Conservation (phyloP, 2,329 filamentous ascomycete species). For the Bimuria novae-zelandiae region DNA sequence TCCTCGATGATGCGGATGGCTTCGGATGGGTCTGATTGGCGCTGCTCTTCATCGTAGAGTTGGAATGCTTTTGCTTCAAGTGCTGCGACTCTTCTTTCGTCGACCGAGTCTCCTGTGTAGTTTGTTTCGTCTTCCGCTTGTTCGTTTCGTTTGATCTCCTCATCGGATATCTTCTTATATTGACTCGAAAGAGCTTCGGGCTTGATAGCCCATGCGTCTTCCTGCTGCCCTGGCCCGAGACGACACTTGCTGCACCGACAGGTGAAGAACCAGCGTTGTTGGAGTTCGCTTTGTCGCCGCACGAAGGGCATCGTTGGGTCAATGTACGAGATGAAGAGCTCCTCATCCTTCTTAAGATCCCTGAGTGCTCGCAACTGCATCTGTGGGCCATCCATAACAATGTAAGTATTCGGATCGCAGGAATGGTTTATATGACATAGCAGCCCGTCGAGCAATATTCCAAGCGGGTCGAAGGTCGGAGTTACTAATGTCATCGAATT, state of each 20-base stretch:
- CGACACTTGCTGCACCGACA: slow-evolving; percentile 61
- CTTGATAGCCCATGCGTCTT: slow-evolving; percentile 49
- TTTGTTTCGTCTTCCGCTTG: slow-evolving; percentile 27
- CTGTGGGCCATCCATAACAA: slow-evolving; percentile 60
- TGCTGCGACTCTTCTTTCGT: slow-evolving; percentile 33
- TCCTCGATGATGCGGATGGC: slow-evolving; percentile 44
- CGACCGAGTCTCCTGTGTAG: slow-evolving; percentile 27
- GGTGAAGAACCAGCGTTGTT: slow-evolving; percentile 61
- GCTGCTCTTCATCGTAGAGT: slow-evolving; percentile 30
- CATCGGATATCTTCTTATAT: slow-evolving; percentile 28
- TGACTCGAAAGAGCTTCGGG: slow-evolving; percentile 32
- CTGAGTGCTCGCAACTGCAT: slow-evolving; percentile 58
- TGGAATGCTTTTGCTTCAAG: slow-evolving; percentile 33
- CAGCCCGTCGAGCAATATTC: slow-evolving; percentile 62
- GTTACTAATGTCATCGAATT: slow-evolving; percentile 64
- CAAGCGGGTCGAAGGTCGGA: slow-evolving; percentile 61
- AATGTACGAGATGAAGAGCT: slow-evolving; percentile 66
- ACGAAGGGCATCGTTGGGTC: slow-evolving; percentile 59
- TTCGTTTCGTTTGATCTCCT: slow-evolving; percentile 19
- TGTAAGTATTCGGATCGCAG: slow-evolving; percentile 63
- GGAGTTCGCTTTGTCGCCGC: slow-evolving; percentile 58
- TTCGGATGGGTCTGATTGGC: slow-evolving; percentile 27
- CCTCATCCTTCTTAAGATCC: slow-evolving; percentile 58
- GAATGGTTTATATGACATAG: slow-evolving; percentile 64
- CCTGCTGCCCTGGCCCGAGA: slow-evolving; percentile 37